These are phyloP conservation scores for Wallacemonas collosoma DNA, from an alignment of 208 protist genomes.

Conservation along the genomic window DNA sequence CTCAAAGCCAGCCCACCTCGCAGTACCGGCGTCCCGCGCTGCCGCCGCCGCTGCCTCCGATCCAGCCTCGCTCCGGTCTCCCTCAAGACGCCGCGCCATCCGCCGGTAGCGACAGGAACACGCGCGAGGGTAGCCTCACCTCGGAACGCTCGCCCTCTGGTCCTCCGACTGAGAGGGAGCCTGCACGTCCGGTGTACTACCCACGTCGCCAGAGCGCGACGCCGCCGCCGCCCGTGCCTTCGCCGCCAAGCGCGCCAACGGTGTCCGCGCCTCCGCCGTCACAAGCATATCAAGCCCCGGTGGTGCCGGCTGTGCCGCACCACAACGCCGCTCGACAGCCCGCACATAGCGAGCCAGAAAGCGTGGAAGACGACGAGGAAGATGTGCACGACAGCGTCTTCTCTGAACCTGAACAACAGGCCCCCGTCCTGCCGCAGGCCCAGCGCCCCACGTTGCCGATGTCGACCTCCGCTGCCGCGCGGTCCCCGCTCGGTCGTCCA, in stretches of 20 bases:
- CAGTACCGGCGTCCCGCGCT: slow-evolving; percentile 30
- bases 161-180: slow-evolving; percentile 15
- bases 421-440: slow-evolving; percentile 30
- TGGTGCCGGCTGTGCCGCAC: not conserved
- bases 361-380: slow-evolving; percentile 1
- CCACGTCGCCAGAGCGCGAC: slow-evolving; percentile 7
- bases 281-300: not conserved
- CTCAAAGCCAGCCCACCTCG: slow-evolving; percentile 15
- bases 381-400: not conserved
- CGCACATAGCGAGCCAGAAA: not conserved
- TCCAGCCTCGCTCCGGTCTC: not conserved
- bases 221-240: not conserved
- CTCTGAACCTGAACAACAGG: slow-evolving; percentile 16
- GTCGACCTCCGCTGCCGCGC: not conserved
- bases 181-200: slow-evolving; percentile 14
- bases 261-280: not conserved
- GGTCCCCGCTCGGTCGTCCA: slow-evolving; percentile 17
- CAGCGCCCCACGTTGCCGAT: slow-evolving; percentile 21
- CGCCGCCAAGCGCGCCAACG: not conserved
- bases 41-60: slow-evolving; percentile 34
- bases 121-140: slow-evolving; percentile 5
- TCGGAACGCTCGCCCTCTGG: slow-evolving; percentile 14
- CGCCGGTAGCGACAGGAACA: not conserved
- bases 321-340: not conserved
- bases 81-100: not conserved